Conservation (phyloP, 441 rosid species). For the Biscutella laevigata region DNA sequence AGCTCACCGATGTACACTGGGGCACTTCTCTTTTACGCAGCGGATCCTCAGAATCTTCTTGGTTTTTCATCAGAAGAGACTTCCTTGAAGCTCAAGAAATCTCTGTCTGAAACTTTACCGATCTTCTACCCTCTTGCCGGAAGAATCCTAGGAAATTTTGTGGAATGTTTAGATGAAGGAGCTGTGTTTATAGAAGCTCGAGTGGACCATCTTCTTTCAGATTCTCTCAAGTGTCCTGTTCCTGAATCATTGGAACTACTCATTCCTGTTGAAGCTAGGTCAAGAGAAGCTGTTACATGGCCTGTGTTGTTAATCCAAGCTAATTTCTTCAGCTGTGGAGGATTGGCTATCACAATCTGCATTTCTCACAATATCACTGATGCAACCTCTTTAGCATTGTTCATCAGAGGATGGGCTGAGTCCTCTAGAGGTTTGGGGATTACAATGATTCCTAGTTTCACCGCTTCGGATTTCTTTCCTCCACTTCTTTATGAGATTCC, state of each 20-base stretch:
- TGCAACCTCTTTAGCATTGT: conserved; percentile 25
- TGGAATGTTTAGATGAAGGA: conserved; percentile 29
- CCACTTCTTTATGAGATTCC: not conserved
- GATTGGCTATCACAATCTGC: conserved; percentile 29
- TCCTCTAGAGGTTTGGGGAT: conserved; percentile 10
- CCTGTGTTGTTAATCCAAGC: conserved; percentile 26
- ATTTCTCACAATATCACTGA: conserved; percentile 34
- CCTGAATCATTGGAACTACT: conserved; percentile 22
- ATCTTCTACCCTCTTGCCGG: conserved; percentile 36
- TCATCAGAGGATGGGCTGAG: conserved; percentile 36
- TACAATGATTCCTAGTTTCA: conserved; percentile 20
- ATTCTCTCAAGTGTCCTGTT: conserved; percentile 18
- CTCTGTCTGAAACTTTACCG: conserved; percentile 26
- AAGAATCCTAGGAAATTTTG: conserved; percentile 9
- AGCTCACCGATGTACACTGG: conserved; percentile 17
- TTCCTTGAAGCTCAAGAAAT: conserved; percentile 25
- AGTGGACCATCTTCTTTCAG: conserved; percentile 19
- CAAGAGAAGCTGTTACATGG: conserved; percentile 13
- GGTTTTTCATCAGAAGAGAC: conserved; percentile 13
- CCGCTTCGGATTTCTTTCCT: conserved; percentile 15
- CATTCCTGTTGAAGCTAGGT: conserved; percentile 22
- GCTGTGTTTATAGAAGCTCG: conserved; percentile 27
- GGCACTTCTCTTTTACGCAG: conserved; percentile 24
- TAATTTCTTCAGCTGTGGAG: conserved; percentile 36
- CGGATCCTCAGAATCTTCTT: not conserved